Percentiles rank a stretch among this genome's conserved stretches.
Conservation (phyloP, 352 stramenopile species). For the Phytophthora lateralis region DNA sequence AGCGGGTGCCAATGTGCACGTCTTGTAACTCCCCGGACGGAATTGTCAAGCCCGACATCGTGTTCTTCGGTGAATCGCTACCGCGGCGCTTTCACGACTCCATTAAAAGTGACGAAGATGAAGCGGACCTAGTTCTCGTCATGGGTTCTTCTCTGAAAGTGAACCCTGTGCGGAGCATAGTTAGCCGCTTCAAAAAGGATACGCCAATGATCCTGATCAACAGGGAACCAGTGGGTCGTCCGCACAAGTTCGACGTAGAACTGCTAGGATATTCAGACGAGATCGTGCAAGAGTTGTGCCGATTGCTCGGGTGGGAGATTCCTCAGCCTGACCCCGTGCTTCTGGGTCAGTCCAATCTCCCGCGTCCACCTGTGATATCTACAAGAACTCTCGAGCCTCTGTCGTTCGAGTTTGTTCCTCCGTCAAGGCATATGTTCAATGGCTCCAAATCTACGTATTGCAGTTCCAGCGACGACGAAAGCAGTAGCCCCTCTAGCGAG, state of each 20-base stretch:
- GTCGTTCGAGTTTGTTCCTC: slow-evolving; percentile 69
- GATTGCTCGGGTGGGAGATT: slow-evolving; percentile 79
- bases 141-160: slow-evolving; percentile 99
- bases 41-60: slow-evolving; percentile 98
- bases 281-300: slow-evolving; percentile 82
- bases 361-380: slow-evolving; percentile 24
- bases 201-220: slow-evolving; percentile 89
- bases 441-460: slow-evolving; percentile 67
- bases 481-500: slow-evolving; percentile 61
- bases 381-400: slow-evolving; percentile 38
- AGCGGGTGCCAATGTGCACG: slow-evolving; percentile 81
- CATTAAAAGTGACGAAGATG: slow-evolving; percentile 78
- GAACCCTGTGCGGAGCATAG: slow-evolving; percentile 92
- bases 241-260: slow-evolving; percentile 87
- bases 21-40: slow-evolving; percentile 78
- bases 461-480: slow-evolving; percentile 63
- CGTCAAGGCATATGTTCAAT: slow-evolving; percentile 78
- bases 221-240: slow-evolving; percentile 77
- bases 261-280: slow-evolving; percentile 85
- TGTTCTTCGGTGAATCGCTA: slow-evolving; percentile 98
- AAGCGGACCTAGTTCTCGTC: slow-evolving; percentile 97
- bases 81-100: slow-evolving; percentile 89
- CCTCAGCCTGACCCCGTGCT: slow-evolving; percentile 71
- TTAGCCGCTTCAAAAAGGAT: slow-evolving; percentile 80
- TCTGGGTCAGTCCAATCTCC: slow-evolving; percentile 66